These are phyloP conservation scores for Carex cristatella DNA, from an alignment of 176 grass and related monocot genomes.

Conservation along the genomic window DNA sequence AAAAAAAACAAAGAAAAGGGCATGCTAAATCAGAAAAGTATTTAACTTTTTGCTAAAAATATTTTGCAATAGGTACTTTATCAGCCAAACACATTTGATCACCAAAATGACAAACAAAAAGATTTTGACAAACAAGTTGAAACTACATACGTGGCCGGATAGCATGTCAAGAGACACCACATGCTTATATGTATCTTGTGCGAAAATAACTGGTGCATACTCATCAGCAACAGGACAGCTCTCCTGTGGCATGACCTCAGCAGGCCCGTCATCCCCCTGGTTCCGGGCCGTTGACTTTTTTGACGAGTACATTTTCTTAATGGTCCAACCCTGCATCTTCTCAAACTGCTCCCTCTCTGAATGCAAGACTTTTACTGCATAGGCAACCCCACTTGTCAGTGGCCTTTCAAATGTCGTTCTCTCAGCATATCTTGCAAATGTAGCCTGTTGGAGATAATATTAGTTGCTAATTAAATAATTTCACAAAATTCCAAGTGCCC, in stretches of 20 bases:
- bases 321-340: conserved; percentile 74
- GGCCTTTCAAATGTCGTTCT: conserved; percentile 97
- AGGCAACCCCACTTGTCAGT: conserved; percentile 94
- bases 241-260: conserved; percentile 20
- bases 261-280: conserved; percentile 35
- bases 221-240: conserved; percentile 49
- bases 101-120: neutral
- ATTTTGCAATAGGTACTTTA: neutral
- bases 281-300: conserved; percentile 43
- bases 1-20: neutral
- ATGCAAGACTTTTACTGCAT: conserved; percentile 76
- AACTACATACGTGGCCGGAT: conserved; percentile 62
- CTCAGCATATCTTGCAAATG: conserved; percentile 90
- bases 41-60: neutral
- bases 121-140: neutral
- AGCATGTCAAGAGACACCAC: conserved; percentile 95
- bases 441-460: conserved; percentile 38
- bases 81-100: neutral
- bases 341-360: conserved; percentile 83
- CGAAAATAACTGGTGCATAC: conserved; percentile 98
- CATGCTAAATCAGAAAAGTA: neutral
- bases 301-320: conserved; percentile 91
- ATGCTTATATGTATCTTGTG: conserved; percentile 89
- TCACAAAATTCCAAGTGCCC: neutral
- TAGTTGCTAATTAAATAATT: neutral